Base-by-base conservation (phyloP, 2,329 filamentous ascomycete genomes). In the Xylariaceae sp. region DNA sequence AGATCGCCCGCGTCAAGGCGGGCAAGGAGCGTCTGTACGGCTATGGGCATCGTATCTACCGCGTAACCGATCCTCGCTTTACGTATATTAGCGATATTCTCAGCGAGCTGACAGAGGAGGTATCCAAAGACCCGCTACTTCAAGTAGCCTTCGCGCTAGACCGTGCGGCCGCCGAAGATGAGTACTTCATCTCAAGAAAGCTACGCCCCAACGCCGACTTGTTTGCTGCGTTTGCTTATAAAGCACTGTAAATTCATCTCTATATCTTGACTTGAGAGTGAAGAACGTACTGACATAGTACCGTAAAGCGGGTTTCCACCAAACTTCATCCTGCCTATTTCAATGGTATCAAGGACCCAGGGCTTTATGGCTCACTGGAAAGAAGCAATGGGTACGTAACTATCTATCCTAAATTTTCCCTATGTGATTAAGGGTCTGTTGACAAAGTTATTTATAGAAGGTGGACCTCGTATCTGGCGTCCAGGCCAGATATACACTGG, bases 311-410 rank as follows among this genome's bases (percentile, higher is more conserved):
- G 59, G 5, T 62, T 60, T 29, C 59, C 61, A 10, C 12, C 59
- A 1, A 40, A 56, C 23, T 26, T 26, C 9, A 26, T 26, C 23
- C 23, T 26, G 23, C 59, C 62, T 6, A 65, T 65, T n/a, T 60
- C 59, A 6, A 40, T 62, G 20, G 21, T 63, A 29, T 62, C 61
- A 19, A 54, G 62, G 12, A 62, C 59, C 0, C 61, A 62, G 44
- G 63, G 61, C 0, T 55, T 65, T 21, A 62, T 65, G 59, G 59
- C 63, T 2, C 63, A 65, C 37, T 65, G 63, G 63, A 59, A 57
- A 40, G 61, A 65, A 40, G 61, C 61, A 23, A 65, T 65, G 63
- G 53, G 56, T 62, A 44, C n/a, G 44, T 55, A 41, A 32, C 16
- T 20, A 7, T 32, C 40, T 7, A 26, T 19, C 40, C 26, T 44